These are phyloP conservation scores for Chrysanthemum seticuspe DNA, from an alignment of 129 eudicot species.

Conservation along the genomic window DNA sequence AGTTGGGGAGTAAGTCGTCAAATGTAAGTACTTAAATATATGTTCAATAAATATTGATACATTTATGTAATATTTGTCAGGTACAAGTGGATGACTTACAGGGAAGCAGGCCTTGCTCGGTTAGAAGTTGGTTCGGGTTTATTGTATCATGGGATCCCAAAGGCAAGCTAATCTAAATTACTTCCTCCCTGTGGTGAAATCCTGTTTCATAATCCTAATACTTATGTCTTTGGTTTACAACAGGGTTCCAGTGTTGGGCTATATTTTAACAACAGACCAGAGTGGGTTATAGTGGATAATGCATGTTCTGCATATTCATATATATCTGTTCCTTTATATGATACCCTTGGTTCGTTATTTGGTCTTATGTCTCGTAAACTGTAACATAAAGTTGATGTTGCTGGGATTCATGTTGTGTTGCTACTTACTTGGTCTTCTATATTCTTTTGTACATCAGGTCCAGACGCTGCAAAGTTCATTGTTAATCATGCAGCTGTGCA, in stretches of 20 bases:
- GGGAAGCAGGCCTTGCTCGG: constrained; percentile 76
- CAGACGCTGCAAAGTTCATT: constrained; percentile 82
- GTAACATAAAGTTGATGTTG: too few species aligned
- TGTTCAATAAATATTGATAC: neutral
- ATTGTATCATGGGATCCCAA: constrained; percentile 56
- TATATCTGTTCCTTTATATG: constrained; percentile 74
- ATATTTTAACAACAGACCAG: constrained; percentile 79
- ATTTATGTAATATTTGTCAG: constrained; percentile 30
- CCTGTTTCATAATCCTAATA: too few species aligned
- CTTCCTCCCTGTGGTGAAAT: too few species aligned
- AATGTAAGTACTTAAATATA: neutral
- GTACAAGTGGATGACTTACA: constrained; percentile 88
- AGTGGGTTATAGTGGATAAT: constrained; percentile 82
- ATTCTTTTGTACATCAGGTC: constrained; percentile 46
- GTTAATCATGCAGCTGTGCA: constrained; percentile 74
- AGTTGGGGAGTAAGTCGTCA: constrained; percentile 77
- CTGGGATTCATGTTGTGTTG: neutral
- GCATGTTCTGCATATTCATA: constrained; percentile 87
- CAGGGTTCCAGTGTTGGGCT: constrained; percentile 78
- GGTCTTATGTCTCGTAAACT: neutral
- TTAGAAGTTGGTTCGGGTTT: constrained; percentile 83
- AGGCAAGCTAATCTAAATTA: constrained; percentile 43
- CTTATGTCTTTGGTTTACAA: constrained; percentile 7
- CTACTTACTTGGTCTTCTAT: constrained; percentile 8
- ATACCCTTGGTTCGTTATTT: constrained; percentile 60